Evolutionary conservation across 75 land plant genomes (phyloP), one percentile per base, ranked within the genome.

Genomic region (Pinus taeda): DNA sequence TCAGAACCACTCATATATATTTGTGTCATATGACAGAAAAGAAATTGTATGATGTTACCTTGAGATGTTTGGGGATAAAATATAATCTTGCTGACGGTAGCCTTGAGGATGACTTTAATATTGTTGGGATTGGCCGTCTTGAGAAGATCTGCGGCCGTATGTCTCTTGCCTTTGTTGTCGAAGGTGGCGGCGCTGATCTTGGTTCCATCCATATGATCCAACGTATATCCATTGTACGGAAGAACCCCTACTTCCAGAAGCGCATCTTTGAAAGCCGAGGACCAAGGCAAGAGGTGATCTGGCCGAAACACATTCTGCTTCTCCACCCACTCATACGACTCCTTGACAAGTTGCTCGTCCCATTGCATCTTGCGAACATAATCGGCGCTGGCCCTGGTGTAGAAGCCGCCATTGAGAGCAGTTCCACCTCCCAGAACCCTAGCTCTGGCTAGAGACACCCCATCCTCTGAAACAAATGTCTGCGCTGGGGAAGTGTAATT

Each of bases 391-490:
- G 37, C 67, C 37, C 67, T 64, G 17, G 18, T 64, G 17, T 64
- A 64, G 67, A 30, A 64, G 37, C 18, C 15, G 13, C 0, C 15
- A 6, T 64, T 64, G 37, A 64, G 12, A 64, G 67, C 18, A 24
- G 18, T 30, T 64, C 37, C 17, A 4, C 67, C 7, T 42, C 71
- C 2, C 1, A 66, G 1, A 66, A 66, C 70, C 30, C 70, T 66
- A 0, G 70, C 70, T 29, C 70, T 66, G 8, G 15, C 39, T 18
- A 66, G 30, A 17, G 30, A 20, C n/a, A 66, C 45, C 30, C 39
- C 99, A 42, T 96, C 97, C 49, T 90, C 88, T 53, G 95, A 92
- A 4, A 76, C 69, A 79, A 93, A 94, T 59, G 83, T 29, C 67
- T 93, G 90, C 0, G 95, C 87, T 3, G 96, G 91, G 37, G 93